Evolutionary conservation across 169 alveolate genomes (phyloP), one percentile per base, ranked within the genome.

Genomic region (Plasmodium coatneyi): DNA sequence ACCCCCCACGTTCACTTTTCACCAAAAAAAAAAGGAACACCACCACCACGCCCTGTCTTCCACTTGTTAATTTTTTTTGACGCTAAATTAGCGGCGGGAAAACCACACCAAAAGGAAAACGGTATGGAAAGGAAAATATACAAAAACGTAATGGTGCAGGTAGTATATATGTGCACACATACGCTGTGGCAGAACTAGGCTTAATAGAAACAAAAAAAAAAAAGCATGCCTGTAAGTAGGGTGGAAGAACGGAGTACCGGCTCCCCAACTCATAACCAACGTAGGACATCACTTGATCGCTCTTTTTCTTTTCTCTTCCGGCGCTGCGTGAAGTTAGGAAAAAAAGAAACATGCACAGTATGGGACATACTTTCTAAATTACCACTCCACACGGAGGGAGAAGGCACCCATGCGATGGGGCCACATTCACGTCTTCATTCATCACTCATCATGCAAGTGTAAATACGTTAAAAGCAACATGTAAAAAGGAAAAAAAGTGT

Each of bases 221-320:
- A 22, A 66, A 66, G 5, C 5, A 49, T 12, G 60, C 60, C 60
- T 16, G 19, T 49, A 16, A 3, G 60, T 49, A 6, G 6, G 60
- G 14, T 49, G 60, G n/a, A 49, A 16, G 4, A 16, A 49, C 6
- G 60, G 60, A 12, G 7, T 3, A 49, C 3, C n/a, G 76, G 28
- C 36, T 19, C 41, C 14, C 22, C 41, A 66, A 66, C 36, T 66
- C 1, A 0, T 66, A 80, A 80, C 19, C 56, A 76, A 10, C n/a
- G 49, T 76, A 76, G 36, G 76, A 41, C 28, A 12, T 46, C 54
- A 71, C 7, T 22, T 16, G 36, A 83, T 39, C 5, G 86, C 32
- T 41, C 93, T 78, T 80, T 78, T 87, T 32, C 93, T 70, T 56
- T 87, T 87, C 70, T 79, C 93, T 78, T 87, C 89, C 22, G 93